Evolutionary conservation across 345 rosid species (phyloP).

Genomic region (Boechera divaricarpa): DNA sequence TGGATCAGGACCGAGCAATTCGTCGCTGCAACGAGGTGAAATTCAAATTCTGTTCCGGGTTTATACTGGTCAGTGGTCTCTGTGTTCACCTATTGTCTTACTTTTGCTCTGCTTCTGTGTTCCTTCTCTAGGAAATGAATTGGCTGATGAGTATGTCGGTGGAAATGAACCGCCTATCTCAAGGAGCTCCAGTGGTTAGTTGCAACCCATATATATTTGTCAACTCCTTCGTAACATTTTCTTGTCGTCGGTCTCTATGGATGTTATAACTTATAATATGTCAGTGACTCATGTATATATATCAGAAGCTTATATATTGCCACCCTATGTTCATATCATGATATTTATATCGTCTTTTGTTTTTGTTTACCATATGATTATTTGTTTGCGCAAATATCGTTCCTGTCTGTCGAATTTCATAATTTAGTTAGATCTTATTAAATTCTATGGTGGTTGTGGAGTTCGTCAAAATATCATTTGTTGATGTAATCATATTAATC

Average conservation of each 20-base stretch:
- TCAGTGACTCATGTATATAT: conserved; percentile 17
- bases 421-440: conserved; percentile 19
- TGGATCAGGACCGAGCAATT: conserved; percentile 78
- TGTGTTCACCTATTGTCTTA: conserved; percentile 14
- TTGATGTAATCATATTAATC: not conserved
- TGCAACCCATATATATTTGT: conserved; percentile 9
- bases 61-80: conserved; percentile 18
- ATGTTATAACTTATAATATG: conserved; percentile 16
- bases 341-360: not conserved
- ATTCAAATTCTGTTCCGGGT: conserved; percentile 47
- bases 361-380: conserved; percentile 1
- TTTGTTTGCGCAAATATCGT: not conserved
- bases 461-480: not conserved
- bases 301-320: conserved; percentile 12
- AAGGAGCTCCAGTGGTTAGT: conserved; percentile 63
- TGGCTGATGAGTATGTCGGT: conserved; percentile 82
- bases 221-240: conserved; percentile 16
- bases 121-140: conserved; percentile 62
- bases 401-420: conserved; percentile 15
- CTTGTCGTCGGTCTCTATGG: conserved; percentile 10
- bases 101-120: conserved; percentile 16
- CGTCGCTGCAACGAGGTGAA: conserved; percentile 74
- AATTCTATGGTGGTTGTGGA: not conserved
- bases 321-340: conserved; percentile 25
- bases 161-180: conserved; percentile 83